Base-by-base conservation (phyloP, 768 basidiomycete genomes). In the Collybiopsis confluens region DNA sequence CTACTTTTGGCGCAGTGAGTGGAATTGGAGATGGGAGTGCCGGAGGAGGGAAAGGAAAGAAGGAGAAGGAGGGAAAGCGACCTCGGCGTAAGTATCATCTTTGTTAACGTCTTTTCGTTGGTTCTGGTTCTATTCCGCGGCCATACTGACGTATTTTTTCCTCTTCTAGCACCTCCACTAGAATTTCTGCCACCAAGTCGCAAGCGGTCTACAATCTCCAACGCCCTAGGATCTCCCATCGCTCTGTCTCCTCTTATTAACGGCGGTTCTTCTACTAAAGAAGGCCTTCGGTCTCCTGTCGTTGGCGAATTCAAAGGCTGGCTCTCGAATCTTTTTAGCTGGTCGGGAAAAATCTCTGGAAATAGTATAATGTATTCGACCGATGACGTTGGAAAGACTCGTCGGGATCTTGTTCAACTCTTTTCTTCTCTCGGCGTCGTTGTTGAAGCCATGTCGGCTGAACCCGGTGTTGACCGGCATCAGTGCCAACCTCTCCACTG, bases 251-350 rank as follows among this genome's bases (percentile, higher is more conserved):
- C 74, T 24, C 69, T 72, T 60, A 50, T 74, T 58, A 55, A 71
- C 57, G 24, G 66, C 64, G 56, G 65, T 55, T 21, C 71, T 67
- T 62, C 66, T 10, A 64, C 65, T 23, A 61, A 63, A 40, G 68
- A 64, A 51, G 69, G 70, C 41, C 65, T 74, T 45, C 72, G 80
- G 6, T 83, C 88, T 15, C 88, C 88, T n/a, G 85, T 82, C 9
- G 86, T 88, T 13, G 86, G 86, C 54, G 90, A 91, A 67, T 84
- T 91, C 69, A 89, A 88, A 65, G 89, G 88, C 30, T 97, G 95
- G 95, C 95, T 98, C 70, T 90, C 92, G 20, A 96, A 90, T 60
- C 74, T 98, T 27, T 98, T 98, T 76, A 90, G 85, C 68, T 97
- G 92, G 90, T 48, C 47, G 23, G 18, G 50, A 15, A 93, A 90